Conservation (phyloP, 2,329 filamentous ascomycete species). For the Plenodomus biglobosus region DNA sequence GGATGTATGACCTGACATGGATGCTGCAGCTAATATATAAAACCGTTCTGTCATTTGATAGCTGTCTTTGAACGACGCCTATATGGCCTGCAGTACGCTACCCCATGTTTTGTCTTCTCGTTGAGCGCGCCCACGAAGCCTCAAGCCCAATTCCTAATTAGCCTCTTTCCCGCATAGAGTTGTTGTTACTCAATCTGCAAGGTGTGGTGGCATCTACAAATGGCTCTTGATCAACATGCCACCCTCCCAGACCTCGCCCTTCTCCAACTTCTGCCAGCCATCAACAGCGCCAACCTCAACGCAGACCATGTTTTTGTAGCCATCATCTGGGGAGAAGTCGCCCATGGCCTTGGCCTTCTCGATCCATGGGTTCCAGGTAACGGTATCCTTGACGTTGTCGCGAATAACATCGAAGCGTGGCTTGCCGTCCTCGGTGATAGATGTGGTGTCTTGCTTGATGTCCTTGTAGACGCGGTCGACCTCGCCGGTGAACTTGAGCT, state of each 20-base stretch:
- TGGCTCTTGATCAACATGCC: conserved; percentile 59
- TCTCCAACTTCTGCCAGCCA: conserved; percentile 81
- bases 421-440: conserved; percentile 64
- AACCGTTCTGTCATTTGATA: background rate
- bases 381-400: conserved; percentile 83
- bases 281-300: conserved; percentile 86
- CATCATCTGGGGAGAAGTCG: conserved; percentile 87
- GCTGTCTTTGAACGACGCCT: background rate
- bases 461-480: conserved; percentile 83
- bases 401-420: conserved; percentile 72
- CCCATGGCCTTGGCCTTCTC: conserved; percentile 79
- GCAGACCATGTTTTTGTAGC: conserved; percentile 91
- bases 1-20: conserved; percentile 1
- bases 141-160: background rate
- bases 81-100: background rate
- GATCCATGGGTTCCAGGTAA: conserved; percentile 96
- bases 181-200: background rate
- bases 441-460: conserved; percentile 63
- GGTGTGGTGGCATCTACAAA: conserved; percentile 1
- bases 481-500: conserved; percentile 72
- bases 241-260: conserved; percentile 69
- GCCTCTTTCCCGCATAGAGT: background rate
- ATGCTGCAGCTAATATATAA: background rate
- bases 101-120: background rate
- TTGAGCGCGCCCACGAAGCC: background rate